These are phyloP conservation scores for Hyaloscypha bicolor DNA, from an alignment of 495 filamentous ascomycete species.

Conservation along the genomic window DNA sequence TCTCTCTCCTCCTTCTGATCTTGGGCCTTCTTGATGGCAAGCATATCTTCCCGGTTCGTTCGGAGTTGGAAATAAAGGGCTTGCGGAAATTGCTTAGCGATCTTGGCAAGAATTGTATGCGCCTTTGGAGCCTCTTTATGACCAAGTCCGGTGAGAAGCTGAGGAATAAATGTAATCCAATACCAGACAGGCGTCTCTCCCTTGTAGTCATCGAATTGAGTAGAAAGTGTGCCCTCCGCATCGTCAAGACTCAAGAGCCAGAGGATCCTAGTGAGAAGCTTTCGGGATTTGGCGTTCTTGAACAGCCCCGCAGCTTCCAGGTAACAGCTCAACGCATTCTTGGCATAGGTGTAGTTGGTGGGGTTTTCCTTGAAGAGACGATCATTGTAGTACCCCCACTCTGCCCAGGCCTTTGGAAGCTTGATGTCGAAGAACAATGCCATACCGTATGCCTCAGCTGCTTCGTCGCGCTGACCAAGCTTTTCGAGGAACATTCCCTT, in stretches of 20 bases:
- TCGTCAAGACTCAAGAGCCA: constrained; percentile 97
- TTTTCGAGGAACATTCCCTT: constrained; percentile 99
- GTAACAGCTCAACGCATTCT: constrained; percentile 93
- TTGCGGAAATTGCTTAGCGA: constrained; percentile 93
- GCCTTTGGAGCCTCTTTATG: constrained; percentile 89
- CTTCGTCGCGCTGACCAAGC: constrained; percentile 82
- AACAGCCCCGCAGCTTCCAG: constrained; percentile 93
- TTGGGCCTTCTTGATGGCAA: constrained; percentile 84
- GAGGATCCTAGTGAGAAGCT: constrained; percentile 89
- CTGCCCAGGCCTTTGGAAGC: constrained; percentile 96
- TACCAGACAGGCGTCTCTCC: constrained; percentile 97
- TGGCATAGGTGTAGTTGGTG: constrained; percentile 73
- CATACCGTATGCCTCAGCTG: constrained; percentile 90
- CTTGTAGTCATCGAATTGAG: constrained; percentile 90
- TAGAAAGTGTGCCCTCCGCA: constrained; percentile 73
- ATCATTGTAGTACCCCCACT: constrained; percentile 99
- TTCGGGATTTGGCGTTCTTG: constrained; percentile 95
- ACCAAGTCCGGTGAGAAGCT: constrained; percentile 84
- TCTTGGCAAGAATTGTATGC: constrained; percentile 80
- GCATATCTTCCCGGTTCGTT: constrained; percentile 94
- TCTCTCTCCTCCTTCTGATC: constrained; percentile 75
- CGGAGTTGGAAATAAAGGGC: constrained; percentile 92
- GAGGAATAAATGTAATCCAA: constrained; percentile 99
- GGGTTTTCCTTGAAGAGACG: constrained; percentile 90
- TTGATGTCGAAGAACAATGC: constrained; percentile 94